Evolutionary conservation across 768 basidiomycete genomes (phyloP).

Genomic region (Hortiboletus flavorubellus): DNA sequence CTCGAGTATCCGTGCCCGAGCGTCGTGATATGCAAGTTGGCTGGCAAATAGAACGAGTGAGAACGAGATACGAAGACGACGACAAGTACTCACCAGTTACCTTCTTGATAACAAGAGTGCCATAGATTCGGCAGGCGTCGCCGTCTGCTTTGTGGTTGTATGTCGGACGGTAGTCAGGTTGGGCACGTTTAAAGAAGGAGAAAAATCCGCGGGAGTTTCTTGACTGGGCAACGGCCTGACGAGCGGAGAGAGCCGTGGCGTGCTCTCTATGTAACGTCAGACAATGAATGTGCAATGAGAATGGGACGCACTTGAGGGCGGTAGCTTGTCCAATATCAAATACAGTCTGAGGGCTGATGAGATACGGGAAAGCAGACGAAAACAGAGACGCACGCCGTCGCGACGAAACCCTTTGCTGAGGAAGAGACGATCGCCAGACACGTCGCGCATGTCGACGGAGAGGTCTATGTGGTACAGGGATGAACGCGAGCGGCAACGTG

Average conservation of each 20-base stretch:
- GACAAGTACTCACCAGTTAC: conserved; percentile 62
- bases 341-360: conserved; percentile 44
- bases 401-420: conserved; percentile 76
- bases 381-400: conserved; percentile 63
- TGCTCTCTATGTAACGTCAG: conserved; percentile 47
- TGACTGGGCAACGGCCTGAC: conserved; percentile 69
- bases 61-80: not conserved
- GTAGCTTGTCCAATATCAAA: conserved; percentile 86
- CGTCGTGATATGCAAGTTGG: conserved; percentile 92
- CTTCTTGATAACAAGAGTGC: conserved; percentile 79
- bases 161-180: conserved; percentile 62
- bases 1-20: conserved; percentile 94
- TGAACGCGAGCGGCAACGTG: not conserved
- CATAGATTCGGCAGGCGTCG: conserved; percentile 83
- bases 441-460: conserved; percentile 87
- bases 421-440: conserved; percentile 88
- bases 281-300: not conserved
- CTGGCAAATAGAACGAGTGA: conserved; percentile 32
- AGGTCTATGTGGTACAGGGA: conserved; percentile 48
- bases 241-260: conserved; percentile 60
- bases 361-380: not conserved
- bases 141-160: conserved; percentile 66
- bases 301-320: conserved; percentile 49
- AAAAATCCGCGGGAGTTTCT: conserved; percentile 74
- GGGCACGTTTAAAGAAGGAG: conserved; percentile 45